A percentile compares a stretch with the other conserved stretches of the same genome.
Evolutionary conservation across 2,329 filamentous ascomycete genomes (phyloP).

Genomic region (Colletotrichum coccodes): DNA sequence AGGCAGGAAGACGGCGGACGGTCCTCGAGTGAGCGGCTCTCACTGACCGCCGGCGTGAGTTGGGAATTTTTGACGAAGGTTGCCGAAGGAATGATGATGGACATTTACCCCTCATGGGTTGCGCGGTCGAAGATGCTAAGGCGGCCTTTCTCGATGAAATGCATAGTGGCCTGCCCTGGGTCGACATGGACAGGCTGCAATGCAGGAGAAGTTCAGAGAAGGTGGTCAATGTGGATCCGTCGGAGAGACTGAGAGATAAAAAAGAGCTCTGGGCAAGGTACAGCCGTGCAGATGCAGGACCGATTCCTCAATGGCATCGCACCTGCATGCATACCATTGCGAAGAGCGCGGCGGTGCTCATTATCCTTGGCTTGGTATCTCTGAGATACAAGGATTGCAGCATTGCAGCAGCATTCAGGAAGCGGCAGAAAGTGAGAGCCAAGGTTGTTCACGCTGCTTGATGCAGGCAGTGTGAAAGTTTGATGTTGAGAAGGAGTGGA

Average conservation of each 20-base stretch:
- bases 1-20: background rate
- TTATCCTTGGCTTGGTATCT: conserved; percentile 7
- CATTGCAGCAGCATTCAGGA: background rate
- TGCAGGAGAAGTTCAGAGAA: background rate
- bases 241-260: background rate
- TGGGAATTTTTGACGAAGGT: background rate
- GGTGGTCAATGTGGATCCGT: conserved; percentile 7
- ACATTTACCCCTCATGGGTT: conserved; percentile 12
- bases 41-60: background rate
- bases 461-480: background rate
- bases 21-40: background rate
- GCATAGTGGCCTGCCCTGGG: conserved; percentile 15
- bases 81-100: background rate
- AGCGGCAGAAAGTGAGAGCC: conserved; percentile 15
- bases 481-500: background rate
- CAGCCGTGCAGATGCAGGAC: background rate
- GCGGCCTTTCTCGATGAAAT: conserved; percentile 14
- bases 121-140: background rate
- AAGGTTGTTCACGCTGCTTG: conserved; percentile 5
- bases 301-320: conserved; percentile 11
- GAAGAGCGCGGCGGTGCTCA: conserved; percentile 18
- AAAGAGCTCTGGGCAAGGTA: conserved; percentile 11
- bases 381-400: conserved; percentile 3
- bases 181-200: conserved; percentile 21
- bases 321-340: conserved; percentile 15